Conservation (phyloP, 768 basidiomycete species). For the Pleurotus platypus region DNA sequence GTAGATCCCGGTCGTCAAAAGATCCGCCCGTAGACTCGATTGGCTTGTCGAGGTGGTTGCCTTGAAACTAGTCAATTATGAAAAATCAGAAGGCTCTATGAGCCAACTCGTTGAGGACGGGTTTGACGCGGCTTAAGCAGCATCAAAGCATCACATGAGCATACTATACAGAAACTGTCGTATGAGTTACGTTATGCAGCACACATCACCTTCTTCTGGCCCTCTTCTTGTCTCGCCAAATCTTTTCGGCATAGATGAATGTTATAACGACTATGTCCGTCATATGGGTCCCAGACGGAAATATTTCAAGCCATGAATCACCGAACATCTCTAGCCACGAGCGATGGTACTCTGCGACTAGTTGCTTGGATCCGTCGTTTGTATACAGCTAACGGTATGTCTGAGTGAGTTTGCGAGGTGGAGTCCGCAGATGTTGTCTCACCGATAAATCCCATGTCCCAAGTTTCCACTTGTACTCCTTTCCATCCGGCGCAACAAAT, state of each 20-base stretch:
- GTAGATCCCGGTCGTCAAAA: too few species aligned
- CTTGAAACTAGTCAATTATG: too few species aligned
- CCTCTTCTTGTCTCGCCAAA: conserved; percentile 20
- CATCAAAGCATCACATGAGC: too few species aligned
- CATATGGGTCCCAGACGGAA: conserved; percentile 20
- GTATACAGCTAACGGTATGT: not conserved
- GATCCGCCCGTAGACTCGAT: too few species aligned
- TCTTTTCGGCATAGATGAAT: conserved; percentile 25
- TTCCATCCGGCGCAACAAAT: not conserved
- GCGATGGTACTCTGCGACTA: not conserved
- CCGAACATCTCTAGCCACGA: not conserved
- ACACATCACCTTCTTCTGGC: not conserved
- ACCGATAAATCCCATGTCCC: not conserved
- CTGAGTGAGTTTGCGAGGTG: not conserved
- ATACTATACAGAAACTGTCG: too few species aligned
- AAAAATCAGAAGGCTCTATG: too few species aligned
- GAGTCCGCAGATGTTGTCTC: not conserved
- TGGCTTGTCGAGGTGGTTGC: too few species aligned
- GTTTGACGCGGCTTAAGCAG: too few species aligned
- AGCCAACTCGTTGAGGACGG: too few species aligned
- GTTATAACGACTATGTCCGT: conserved; percentile 23
- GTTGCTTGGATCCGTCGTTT: not conserved
- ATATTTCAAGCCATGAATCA: conserved; percentile 18
- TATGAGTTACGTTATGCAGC: too few species aligned
- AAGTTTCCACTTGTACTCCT: conserved; percentile 2